Evolutionary conservation across 129 eudicot species (phyloP), one percentile per base, ranked within the genome.

Genomic region (Oenanthe sinensis): DNA sequence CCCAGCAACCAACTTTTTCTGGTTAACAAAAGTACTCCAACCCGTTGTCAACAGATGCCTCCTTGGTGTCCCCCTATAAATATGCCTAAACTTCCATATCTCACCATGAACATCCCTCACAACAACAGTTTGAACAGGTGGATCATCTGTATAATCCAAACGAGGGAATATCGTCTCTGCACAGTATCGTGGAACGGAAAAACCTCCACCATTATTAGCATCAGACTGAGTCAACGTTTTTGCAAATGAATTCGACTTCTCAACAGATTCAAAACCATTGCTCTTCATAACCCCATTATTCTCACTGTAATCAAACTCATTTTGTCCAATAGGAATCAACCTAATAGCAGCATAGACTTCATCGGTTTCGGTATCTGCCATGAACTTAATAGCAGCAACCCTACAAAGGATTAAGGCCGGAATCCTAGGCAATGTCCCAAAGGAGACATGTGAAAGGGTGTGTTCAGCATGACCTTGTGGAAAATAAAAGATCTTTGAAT

Each of bases 391-490:
- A 60, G 86, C 91, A 74, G 81, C 84, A 54, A 89, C 94, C 81
- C 80, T 81, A 73, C 97, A 91, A 80, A 78, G 84, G 71, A 91
- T 78, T 74, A 84, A 60, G 12, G 91, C 81, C 1, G 94, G 97
- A 46, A 89, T 74, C 78, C 87, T 86, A 4, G 88, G 86, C 75
- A 86, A 50, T 30, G 78, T 85, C 80, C 87, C 82, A 55, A 91
- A 91, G 84, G 89, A 88, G 9, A 91, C 97, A 36, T 80, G 70
- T 8, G 79, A 46, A 28, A 85, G 91, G 20, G 92, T 83, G 76
- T 91, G 97, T 69, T 91, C 97, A 20, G 91, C 91, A 76, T 91
- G 97, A 22, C 97, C 97, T 79, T 91, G 97, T 4, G 97, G 97
- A 72, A 91, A 89, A 74, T 91, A 89, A 77, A 78, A 86, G 71